phyloP scores from a whole-genome alignment of 805 yeast species.

The Komagataella pastoris region DNA sequence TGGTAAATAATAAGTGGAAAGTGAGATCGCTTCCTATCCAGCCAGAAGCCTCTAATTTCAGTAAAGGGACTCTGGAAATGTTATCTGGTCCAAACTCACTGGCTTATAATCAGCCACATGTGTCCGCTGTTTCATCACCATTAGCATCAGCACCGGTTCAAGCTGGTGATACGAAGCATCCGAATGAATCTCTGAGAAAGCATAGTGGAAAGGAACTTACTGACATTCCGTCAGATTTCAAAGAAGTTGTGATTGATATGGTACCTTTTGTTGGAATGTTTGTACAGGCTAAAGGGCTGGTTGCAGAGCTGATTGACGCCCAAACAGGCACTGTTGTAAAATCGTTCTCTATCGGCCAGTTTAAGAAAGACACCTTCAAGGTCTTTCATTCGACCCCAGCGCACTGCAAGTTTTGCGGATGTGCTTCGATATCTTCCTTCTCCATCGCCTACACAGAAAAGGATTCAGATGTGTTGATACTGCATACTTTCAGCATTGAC shows the following conservation, averaged over 20 bases:
- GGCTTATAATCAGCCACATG: not conserved
- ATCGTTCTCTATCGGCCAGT: conserved; percentile 46
- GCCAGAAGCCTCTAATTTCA: conserved; percentile 29
- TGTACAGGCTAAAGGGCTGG: conserved; percentile 38
- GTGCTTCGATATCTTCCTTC: conserved; percentile 64
- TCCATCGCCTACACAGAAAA: conserved; percentile 59
- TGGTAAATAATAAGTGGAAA: conserved; percentile 55
- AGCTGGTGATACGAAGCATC: not conserved
- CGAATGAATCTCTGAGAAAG: not conserved
- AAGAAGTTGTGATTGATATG: conserved; percentile 27
- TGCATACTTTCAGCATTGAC: conserved; percentile 64
- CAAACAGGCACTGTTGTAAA: conserved; percentile 65
- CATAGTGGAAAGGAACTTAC: not conserved
- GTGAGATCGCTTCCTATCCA: conserved; percentile 35
- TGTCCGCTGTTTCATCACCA: not conserved
- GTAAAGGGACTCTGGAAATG: not conserved
- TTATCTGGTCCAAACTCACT: not conserved
- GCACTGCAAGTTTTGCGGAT: conserved; percentile 86
- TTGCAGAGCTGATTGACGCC: conserved; percentile 61
- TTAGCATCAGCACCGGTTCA: not conserved
- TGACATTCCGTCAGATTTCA: not conserved
- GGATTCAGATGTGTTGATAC: conserved; percentile 40
- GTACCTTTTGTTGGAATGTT: conserved; percentile 69
- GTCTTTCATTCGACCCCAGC: conserved; percentile 79
- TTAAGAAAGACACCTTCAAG: conserved; percentile 42